Percentiles rank a stretch among this genome's conserved stretches.
phyloP scores from a whole-genome alignment of 345 rosid species.

The Salix viminalis region DNA sequence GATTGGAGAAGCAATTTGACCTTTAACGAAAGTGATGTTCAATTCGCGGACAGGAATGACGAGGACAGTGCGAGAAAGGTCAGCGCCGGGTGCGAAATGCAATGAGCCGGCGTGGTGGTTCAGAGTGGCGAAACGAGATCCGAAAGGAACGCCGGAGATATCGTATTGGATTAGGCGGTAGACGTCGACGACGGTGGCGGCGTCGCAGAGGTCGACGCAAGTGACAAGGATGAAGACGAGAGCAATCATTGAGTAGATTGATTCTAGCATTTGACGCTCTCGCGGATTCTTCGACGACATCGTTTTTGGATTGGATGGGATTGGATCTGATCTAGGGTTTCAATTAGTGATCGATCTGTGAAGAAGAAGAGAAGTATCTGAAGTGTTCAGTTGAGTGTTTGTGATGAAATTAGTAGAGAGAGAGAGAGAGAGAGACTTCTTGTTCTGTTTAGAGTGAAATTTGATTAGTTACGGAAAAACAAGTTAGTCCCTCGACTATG shows the following conservation, averaged over 20 bases:
- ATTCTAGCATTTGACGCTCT: conserved; percentile 48
- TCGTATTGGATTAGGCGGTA: conserved; percentile 96
- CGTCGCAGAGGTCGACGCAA: conserved; percentile 90
- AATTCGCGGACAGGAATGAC: conserved; percentile 75
- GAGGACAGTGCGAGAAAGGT: conserved; percentile 86
- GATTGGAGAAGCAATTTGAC: conserved; percentile 22
- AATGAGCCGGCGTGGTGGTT: conserved; percentile 89
- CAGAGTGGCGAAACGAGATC: conserved; percentile 85
- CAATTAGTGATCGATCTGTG: background rate
- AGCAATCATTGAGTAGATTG: conserved; percentile 62
- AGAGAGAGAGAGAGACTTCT: background rate
- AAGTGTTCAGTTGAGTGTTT: background rate
- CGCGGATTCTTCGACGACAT: conserved; percentile 37
- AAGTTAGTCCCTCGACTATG: background rate
- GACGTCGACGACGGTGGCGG: conserved; percentile 92
- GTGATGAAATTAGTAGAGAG: background rate
- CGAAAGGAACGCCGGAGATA: conserved; percentile 81
- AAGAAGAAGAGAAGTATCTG: background rate
- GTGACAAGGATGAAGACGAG: conserved; percentile 70
- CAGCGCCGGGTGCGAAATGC: conserved; percentile 67
- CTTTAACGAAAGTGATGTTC: conserved; percentile 59
- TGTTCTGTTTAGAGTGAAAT: background rate
- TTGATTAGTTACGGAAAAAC: too few relatives aligned
- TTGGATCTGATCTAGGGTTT: conserved; percentile 56
- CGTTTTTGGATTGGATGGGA: background rate